Base-by-base conservation (phyloP, 129 eudicot genomes). In the Escallonia rubra region DNA sequence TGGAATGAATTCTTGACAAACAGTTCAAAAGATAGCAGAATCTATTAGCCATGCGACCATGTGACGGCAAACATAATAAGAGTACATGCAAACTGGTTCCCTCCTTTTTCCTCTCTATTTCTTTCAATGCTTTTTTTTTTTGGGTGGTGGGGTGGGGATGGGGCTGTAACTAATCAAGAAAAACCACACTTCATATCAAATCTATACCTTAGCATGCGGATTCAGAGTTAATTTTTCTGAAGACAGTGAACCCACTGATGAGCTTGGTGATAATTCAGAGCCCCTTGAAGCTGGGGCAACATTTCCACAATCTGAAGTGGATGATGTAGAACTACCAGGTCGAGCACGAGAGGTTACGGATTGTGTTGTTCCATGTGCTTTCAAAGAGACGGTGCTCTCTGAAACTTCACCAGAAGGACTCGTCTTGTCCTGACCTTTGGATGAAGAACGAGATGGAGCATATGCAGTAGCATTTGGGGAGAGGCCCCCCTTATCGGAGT, bases 151-250 rank as follows among this genome's bases (percentile, higher is more conserved):
- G 34, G 34, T 23, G 34, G 34, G 34, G 34, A 1, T 23, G 34
- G 34, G 34, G 34, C 34, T 23, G 34, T 23, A 23, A 23, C 34
- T 23, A 23, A 23, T 23, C 34, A 23, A 23, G 34, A 23, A 23
- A 23, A 23, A 23, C 34, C 34, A 23, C 34, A 23, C 34, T 23
- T 23, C 34, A 23, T 23, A 23, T 23, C 34, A 23, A 23, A 38
- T 44, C 38, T 76, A 52, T 55, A 86, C 99, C 97, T 94, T 94
- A 43, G 99, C 99, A 81, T 86, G 75, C 70, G 99, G 99, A 74
- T 89, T 93, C 70, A 93, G 75, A 3, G 90, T 84, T 16, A 95
- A 89, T 76, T 87, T 93, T 68, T 93, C 99, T 10, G 99, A 86
- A 41, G 95, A 50, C 67, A 89, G 72, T 39, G 99, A 93, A 76